These are phyloP conservation scores for Cryptococcus hybrid DNA, from an alignment of 1,284 basidiomycete species.

Conservation along the genomic window DNA sequence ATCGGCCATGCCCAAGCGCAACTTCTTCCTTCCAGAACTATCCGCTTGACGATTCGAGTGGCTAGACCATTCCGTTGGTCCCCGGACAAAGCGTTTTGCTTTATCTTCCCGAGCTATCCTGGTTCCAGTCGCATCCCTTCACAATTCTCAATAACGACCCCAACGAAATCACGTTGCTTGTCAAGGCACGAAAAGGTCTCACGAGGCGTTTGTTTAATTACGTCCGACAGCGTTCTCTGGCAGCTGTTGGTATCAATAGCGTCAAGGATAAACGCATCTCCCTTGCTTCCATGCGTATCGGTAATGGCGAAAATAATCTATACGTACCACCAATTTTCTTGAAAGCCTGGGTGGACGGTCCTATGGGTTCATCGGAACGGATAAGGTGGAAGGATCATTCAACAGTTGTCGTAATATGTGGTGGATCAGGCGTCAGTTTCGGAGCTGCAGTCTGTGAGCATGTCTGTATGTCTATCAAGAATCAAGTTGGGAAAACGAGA, in stretches of 20 bases:
- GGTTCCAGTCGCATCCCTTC: constrained; percentile 74
- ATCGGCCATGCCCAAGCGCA: constrained; percentile 67
- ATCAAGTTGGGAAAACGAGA: constrained; percentile 55
- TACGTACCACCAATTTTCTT: constrained; percentile 49
- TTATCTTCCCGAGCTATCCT: constrained; percentile 66
- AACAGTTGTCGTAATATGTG: constrained; percentile 67
- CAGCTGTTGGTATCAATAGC: constrained; percentile 23
- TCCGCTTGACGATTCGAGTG: constrained; percentile 69
- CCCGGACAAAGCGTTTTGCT: constrained; percentile 66
- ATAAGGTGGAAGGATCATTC: constrained; percentile 66
- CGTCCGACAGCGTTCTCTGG: constrained; percentile 47
- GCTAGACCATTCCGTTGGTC: constrained; percentile 65
- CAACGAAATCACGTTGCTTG: constrained; percentile 64
- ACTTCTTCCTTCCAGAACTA: constrained; percentile 70
- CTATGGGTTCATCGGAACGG: constrained; percentile 71
- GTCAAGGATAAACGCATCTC: constrained; percentile 24
- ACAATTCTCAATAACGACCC: constrained; percentile 71
- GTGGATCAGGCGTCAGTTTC: constrained; percentile 77
- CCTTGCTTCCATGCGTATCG: constrained; percentile 23
- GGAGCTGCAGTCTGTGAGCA: constrained; percentile 71
- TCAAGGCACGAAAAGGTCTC: constrained; percentile 74
- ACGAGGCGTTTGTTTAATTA: constrained; percentile 70
- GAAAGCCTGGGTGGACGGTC: constrained; percentile 68
- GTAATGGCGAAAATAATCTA: constrained; percentile 36
- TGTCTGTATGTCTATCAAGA: constrained; percentile 63